Base-by-base conservation (phyloP, 768 basidiomycete genomes). In the Termitomyces sp. region DNA sequence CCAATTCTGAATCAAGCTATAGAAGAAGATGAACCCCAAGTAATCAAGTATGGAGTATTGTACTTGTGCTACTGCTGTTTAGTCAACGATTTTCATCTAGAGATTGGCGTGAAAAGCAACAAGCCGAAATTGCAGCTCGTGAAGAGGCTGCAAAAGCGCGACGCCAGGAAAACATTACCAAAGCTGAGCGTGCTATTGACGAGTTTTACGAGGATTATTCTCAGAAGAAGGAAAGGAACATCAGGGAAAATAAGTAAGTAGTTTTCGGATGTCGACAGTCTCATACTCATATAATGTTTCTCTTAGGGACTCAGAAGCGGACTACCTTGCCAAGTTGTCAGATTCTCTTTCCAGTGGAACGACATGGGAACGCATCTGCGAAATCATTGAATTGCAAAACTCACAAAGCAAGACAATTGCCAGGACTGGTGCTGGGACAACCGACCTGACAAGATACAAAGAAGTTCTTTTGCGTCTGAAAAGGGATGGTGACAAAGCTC, bases 391-490 rank as follows among this genome's bases (percentile, higher is more conserved):
- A 63, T 80, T 99, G 37, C 85, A 96, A 71, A 98, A 98, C 70
- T 97, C 94, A 55, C 94, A 98, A 72, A 94, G 92, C 79, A 99
- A 98, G 78, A 98, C 94, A 4, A 79, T 93, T 64, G 87, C 94
- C 18, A 84, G 94, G 46, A 83, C 90, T 32, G 92, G 92, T 14
- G 76, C 91, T 12, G 90, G 90, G 6, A 94, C 94, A 37, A 94
- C 91, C 2, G 96, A 99, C 67, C 78, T 98, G 37, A 74, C 85
- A 44, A 80, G 96, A 59, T 92, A 91, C 80, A 96, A 94, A 74
- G 96, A 99, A 69, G 89, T 98, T 46, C 74, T 99, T 54, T 73
- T 99, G 65, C 80, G 91, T 59, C 72, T 99, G 67, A 90, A 86
- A 75, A 79, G 97, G 61, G 94, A 98, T 73, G 95, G 95, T 34